Evolutionary conservation across 352 stramenopile genomes (phyloP).

Genomic region (Pythium oligandrum): DNA sequence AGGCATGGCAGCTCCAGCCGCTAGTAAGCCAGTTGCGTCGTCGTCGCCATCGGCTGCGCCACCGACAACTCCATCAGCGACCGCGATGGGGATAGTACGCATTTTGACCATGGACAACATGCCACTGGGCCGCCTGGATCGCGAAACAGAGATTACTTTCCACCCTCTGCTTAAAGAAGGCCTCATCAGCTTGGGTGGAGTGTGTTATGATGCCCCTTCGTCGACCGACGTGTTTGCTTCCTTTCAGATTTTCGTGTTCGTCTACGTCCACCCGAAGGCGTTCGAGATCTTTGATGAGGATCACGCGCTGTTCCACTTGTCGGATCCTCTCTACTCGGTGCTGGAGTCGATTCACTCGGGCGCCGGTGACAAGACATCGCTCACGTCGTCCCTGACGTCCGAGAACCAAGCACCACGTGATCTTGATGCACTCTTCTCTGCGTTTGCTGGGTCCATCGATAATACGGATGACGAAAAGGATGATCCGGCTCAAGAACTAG

Average conservation of each 20-base stretch:
- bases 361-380: constrained; percentile 5
- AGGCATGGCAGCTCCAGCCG: constrained; percentile 5
- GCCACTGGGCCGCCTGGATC: constrained; percentile 56
- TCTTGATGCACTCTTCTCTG: constrained; percentile 65
- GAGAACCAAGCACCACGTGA: constrained; percentile 28
- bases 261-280: constrained; percentile 51
- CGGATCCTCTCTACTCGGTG: constrained; percentile 49
- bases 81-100: constrained; percentile 39
- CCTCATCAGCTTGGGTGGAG: constrained; percentile 37
- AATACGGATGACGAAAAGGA: constrained; percentile 12
- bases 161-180: constrained; percentile 61
- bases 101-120: constrained; percentile 39
- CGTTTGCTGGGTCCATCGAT: constrained; percentile 35
- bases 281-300: constrained; percentile 65
- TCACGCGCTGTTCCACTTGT: constrained; percentile 57
- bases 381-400: constrained; percentile 7
- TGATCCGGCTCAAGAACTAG: constrained; percentile 31
- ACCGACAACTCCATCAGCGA: neutral
- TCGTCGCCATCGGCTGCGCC: constrained; percentile 11
- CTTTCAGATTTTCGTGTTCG: constrained; percentile 54
- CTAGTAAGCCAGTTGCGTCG: neutral
- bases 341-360: constrained; percentile 33
- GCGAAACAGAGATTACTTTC: constrained; percentile 51
- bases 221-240: constrained; percentile 62
- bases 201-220: constrained; percentile 39